A percentile compares a stretch with the other conserved stretches of the same genome.
Conservation (phyloP, 345 rosid species). For the Pistacia vera region DNA sequence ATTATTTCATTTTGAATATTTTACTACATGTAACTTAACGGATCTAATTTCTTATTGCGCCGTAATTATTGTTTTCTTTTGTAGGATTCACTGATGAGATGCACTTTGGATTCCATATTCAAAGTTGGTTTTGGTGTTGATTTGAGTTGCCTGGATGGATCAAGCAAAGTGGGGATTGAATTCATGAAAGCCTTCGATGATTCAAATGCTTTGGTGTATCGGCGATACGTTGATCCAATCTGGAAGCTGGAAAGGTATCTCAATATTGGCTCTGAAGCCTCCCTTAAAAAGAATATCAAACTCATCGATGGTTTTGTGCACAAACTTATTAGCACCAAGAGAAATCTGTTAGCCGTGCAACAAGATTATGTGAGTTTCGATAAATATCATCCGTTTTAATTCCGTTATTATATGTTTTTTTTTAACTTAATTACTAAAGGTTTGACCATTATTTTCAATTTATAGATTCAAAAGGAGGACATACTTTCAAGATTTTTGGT, state of each 20-base stretch:
- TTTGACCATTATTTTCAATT: neutral
- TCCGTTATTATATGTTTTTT: neutral
- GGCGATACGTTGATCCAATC: slow-evolving; percentile 61
- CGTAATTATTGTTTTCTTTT: no score
- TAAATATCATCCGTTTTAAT: neutral
- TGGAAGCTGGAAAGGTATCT: slow-evolving; percentile 68
- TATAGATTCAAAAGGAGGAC: slow-evolving; percentile 62
- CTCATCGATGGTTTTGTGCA: slow-evolving; percentile 52
- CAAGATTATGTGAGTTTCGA: slow-evolving; percentile 33
- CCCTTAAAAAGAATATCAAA: slow-evolving; percentile 48
- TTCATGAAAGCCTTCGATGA: slow-evolving; percentile 83
- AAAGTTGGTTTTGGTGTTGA: slow-evolving; percentile 89
- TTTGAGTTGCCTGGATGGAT: slow-evolving; percentile 57
- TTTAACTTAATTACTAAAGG: neutral
- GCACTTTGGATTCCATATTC: slow-evolving; percentile 72
- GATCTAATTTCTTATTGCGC: neutral
- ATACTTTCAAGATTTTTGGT: slow-evolving; percentile 62
- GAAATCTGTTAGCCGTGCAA: slow-evolving; percentile 26
- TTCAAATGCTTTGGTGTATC: slow-evolving; percentile 45
- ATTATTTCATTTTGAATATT: no score
- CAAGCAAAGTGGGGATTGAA: slow-evolving; percentile 41
- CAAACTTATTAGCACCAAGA: slow-evolving; percentile 50
- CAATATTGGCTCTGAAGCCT: slow-evolving; percentile 58
- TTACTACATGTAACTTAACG: no score
- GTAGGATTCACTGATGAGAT: slow-evolving; percentile 70